These are phyloP conservation scores for Leccinum aurantiacum DNA, from an alignment of 768 basidiomycete species.

Conservation along the genomic window DNA sequence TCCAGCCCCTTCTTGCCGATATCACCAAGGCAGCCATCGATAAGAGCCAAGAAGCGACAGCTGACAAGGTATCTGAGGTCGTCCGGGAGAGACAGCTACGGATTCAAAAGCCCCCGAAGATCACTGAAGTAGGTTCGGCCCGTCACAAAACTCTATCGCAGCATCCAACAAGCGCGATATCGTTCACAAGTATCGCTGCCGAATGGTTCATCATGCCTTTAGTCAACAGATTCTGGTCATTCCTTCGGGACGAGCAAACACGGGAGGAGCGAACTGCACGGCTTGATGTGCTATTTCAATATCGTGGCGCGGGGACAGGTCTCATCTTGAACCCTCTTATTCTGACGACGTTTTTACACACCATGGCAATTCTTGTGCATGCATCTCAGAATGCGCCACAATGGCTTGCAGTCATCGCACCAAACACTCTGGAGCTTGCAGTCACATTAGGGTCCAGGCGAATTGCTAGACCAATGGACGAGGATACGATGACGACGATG, in stretches of 20 bases:
- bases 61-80: conserved; percentile 57
- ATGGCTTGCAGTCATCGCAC: conserved; percentile 80
- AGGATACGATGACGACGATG: conserved; percentile 30
- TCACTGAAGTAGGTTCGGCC: conserved; percentile 42
- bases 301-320: conserved; percentile 75
- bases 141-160: conserved; percentile 19
- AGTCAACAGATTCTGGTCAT: conserved; percentile 93
- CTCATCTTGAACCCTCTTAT: conserved; percentile 79
- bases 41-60: conserved; percentile 52
- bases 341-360: conserved; percentile 71
- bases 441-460: conserved; percentile 73
- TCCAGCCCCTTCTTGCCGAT: conserved; percentile 60
- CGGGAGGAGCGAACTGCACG: conserved; percentile 70
- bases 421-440: conserved; percentile 81
- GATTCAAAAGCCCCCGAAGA: conserved; percentile 48
- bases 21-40: conserved; percentile 66
- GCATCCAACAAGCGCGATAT: conserved; percentile 19
- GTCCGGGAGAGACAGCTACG: conserved; percentile 75
- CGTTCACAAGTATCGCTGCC: conserved; percentile 74
- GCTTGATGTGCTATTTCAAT: conserved; percentile 52
- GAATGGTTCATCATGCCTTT: conserved; percentile 89
- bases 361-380: conserved; percentile 78
- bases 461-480: conserved; percentile 43
- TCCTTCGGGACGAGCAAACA: conserved; percentile 80
- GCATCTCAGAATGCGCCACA: conserved; percentile 77